A percentile compares a stretch with the other conserved stretches of the same genome.
Conservation (phyloP, 257 asterid genomes). For the Misopates orontium region DNA sequence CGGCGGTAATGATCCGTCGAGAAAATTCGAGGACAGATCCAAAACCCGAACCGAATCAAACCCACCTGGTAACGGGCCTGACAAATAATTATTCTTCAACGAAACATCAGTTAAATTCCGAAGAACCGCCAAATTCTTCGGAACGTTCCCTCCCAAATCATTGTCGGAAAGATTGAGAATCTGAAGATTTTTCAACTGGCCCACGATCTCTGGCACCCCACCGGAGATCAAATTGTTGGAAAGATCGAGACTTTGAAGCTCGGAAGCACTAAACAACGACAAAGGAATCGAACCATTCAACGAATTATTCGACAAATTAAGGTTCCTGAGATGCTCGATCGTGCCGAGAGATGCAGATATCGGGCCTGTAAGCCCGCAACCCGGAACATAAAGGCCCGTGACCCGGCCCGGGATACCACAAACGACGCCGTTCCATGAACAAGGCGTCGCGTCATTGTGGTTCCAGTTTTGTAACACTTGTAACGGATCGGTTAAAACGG, state of each 20-base stretch:
- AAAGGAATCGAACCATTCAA: conserved; percentile 77
- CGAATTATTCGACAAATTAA: conserved; percentile 77
- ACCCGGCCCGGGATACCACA: conserved; percentile 71
- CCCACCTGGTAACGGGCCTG: conserved; percentile 60
- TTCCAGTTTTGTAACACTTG: conserved; percentile 64
- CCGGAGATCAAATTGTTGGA: conserved; percentile 82
- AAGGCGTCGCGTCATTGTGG: conserved; percentile 56
- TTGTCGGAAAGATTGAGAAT: conserved; percentile 76
- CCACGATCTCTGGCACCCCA: conserved; percentile 53
- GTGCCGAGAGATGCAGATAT: conserved; percentile 65
- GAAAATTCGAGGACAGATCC: conserved; percentile 85
- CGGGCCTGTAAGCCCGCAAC: conserved; percentile 61
- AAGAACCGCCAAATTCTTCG: conserved; percentile 43
- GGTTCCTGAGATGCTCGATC: conserved; percentile 52
- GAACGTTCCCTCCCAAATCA: conserved; percentile 68
- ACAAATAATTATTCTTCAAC: conserved; percentile 68
- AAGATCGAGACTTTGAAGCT: conserved; percentile 64
- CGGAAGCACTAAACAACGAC: conserved; percentile 53
- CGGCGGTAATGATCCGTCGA: conserved; percentile 67
- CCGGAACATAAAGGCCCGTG: conserved; percentile 60
- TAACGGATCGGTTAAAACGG: conserved; percentile 56
- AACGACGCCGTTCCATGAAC: conserved; percentile 80
- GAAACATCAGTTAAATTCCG: conserved; percentile 52
- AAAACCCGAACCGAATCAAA: conserved; percentile 49
- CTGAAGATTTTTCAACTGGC: conserved; percentile 43